Percentiles rank a stretch among this genome's conserved stretches.
Conservation (phyloP, 1,139 yeast genomes). For the Kurtzmaniella quercitrusa region DNA sequence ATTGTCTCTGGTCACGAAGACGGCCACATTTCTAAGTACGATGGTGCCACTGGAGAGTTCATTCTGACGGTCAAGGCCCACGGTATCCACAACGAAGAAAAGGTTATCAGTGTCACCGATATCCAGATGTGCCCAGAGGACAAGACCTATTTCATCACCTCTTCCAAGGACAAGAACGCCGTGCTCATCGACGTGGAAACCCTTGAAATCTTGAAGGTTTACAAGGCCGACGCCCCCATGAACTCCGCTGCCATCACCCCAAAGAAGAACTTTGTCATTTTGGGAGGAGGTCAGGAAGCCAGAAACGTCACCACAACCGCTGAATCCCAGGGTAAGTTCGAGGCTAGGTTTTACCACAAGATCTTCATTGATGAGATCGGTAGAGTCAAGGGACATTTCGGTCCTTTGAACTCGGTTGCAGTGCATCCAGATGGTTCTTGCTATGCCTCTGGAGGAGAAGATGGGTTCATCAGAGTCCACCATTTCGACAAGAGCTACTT, state of each 20-base stretch:
- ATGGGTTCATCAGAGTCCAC: constrained; percentile 93
- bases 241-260: constrained; percentile 96
- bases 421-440: constrained; percentile 93
- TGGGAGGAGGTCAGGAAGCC: constrained; percentile 99
- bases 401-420: constrained; percentile 92
- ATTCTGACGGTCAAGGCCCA: constrained; percentile 60
- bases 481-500: constrained; percentile 87
- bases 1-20: constrained; percentile 87
- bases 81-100: constrained; percentile 56
- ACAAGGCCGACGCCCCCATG: constrained; percentile 87
- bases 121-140: constrained; percentile 83
- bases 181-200: constrained; percentile 74
- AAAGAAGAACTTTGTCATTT: constrained; percentile 80
- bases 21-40: constrained; percentile 79
- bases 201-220: constrained; percentile 68
- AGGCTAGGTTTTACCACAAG: constrained; percentile 94
- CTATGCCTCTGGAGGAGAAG: constrained; percentile 97
- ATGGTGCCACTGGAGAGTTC: constrained; percentile 70
- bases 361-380: constrained; percentile 94
- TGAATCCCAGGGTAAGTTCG: constrained; percentile 92
- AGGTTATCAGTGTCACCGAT: constrained; percentile 60
- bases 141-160: constrained; percentile 81
- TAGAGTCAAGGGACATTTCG: constrained; percentile 97
- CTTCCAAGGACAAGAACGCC: constrained; percentile 93
- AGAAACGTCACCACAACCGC: constrained; percentile 96